Conservation (phyloP, 768 basidiomycete species). For the Suillus paluster region DNA sequence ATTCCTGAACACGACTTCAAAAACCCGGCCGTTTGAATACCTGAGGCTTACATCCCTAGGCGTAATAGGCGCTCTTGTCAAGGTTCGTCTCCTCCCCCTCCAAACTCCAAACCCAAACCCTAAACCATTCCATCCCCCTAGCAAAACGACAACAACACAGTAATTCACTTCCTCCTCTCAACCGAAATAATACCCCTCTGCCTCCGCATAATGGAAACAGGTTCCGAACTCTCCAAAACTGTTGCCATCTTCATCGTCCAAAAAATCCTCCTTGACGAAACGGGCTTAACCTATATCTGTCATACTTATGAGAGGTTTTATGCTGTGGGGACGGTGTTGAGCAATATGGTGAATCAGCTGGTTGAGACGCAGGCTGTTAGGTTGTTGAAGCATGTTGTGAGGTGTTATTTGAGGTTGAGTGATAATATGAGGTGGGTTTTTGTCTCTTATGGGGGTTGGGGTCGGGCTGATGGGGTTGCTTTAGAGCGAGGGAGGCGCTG, state of each 20-base stretch:
- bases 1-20: conserved; percentile 97
- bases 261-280: conserved; percentile 96
- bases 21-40: conserved; percentile 99
- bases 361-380: conserved; percentile 98
- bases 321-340: conserved; percentile 96
- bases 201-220: conserved; percentile 99
- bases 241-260: conserved; percentile 99
- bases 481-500: conserved; percentile 92
- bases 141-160: conserved; percentile 99
- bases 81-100: conserved; percentile 54
- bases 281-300: conserved; percentile 97
- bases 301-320: conserved; percentile 99
- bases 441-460: conserved; percentile 11
- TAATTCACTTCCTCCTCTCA: conserved; percentile 98
- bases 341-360: conserved; percentile 98
- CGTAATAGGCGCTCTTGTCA: conserved; percentile 98
- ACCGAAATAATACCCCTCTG: conserved; percentile 99
- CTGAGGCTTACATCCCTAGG: conserved; percentile 98
- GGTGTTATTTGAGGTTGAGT: conserved; percentile 94
- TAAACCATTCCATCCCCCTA: conserved; percentile 36
- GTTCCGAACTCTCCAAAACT: conserved; percentile 97
- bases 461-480: conserved; percentile 1
- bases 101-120: neutral
- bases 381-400: conserved; percentile 95
- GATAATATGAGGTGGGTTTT: conserved; percentile 86